Evolutionary conservation across 257 asterid genomes (phyloP), one percentile per base, ranked within the genome.

Genomic region (Solanum pinnatisectum): DNA sequence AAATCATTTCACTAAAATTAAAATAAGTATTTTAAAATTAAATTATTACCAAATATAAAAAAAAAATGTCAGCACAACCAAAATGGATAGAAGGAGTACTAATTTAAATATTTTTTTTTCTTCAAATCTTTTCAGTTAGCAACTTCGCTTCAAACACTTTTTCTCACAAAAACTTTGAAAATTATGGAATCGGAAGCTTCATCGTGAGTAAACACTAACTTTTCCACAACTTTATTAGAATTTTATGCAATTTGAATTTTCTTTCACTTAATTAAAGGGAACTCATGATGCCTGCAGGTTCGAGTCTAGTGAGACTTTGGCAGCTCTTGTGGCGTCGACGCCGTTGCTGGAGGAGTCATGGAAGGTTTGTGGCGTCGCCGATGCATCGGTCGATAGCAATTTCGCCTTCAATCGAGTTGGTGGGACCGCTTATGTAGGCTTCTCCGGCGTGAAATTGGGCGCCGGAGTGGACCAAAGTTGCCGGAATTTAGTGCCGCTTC

Each of bases 291-390:
- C 27, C 27, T 87, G 86, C 85, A 96, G 98, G 94, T 96, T 95
- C 56, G 98, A 96, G 94, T 91, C 98, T 5, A 95, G 98, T 88
- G 99, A 96, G 87, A 96, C 92, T 94, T 87, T 96, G 68, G 97
- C 98, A 44, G 88, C 95, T 0, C 92, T 92, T 88, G 91, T 95
- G 59, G 97, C 97, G 16, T 96, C 99, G 0, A 96, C 99, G 78
- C 98, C 95, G 4, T 90, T 96, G 52, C 91, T 96, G 81, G 97
- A 91, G 83, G 95, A 94, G 44, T 94, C 98, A 20, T 96, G 98
- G 99, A 91, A 90, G 89, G 89, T 90, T 59, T 95, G 95, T 91
- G 39, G 83, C 88, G 86, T 36, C 16, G 97, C 99, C 88, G 91
- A 92, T 88, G 22, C 89, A 20, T 90, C 86, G 20, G 92, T 92